Base-by-base conservation (phyloP, 495 filamentous ascomycete genomes). In the Bathelium albidoporum region DNA sequence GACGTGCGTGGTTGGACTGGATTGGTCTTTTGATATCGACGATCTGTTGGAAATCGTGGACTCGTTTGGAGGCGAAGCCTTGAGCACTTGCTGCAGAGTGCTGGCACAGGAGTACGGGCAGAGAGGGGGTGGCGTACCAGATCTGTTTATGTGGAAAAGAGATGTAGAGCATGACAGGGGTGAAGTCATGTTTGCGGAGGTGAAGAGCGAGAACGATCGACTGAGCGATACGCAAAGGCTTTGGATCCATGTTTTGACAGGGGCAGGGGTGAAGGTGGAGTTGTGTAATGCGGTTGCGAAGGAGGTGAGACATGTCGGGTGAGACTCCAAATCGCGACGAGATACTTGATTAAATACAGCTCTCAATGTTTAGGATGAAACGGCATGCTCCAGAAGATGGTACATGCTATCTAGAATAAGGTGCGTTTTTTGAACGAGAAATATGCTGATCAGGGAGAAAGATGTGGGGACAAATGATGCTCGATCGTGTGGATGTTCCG, bases 181-280 rank as follows among this genome's bases (percentile, higher is more conserved):
- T 34, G 83, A 87, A 73, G 85, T 91, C 53, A 83, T 91, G 83
- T 95, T 97, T 76, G 81, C 83, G 2, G 92, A 97, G 75, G 91
- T 96, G 58, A 96, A 96, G 81, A 91, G 87, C 64, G 90, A 91
- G 76, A 97, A 96, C 78, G 94, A 98, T 79, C 84, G 91, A 34
- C 78, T 98, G 71, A 96, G 93, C 75, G 94, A 98, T 80, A 95
- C 91, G 36, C 94, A 98, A 76, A 81, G 94, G 66, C 78, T 98
- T 43, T 98, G 94, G 94, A 96, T 97, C 68, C 89, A 97, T 80
- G 90, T 97, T 1, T 76, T 98, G 58, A 85, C 83, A 3, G 85
- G 86, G 1, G 91, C 91, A 2, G 91, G 93, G 1, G 81, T 98
- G 14, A 81, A 77, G 67, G 92, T 97, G 31, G 91, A 96, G 73